Evolutionary conservation across 805 yeast species (phyloP), one percentile per base, ranked within the genome.

Genomic region (Candida andamanensis): DNA sequence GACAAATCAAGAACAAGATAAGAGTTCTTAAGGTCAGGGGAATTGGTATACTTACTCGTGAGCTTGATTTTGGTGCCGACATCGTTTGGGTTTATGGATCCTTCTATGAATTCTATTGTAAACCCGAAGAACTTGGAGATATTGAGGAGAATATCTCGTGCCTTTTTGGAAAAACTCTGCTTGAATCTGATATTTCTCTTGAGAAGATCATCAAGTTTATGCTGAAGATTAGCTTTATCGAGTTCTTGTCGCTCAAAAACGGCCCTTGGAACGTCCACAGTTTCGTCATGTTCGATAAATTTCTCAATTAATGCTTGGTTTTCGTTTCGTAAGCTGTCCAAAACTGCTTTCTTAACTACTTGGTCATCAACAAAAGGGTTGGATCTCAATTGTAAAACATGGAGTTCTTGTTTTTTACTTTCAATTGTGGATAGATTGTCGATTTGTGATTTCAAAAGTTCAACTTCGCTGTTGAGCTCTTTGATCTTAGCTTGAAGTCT

Each of bases 41-140:
- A 49, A 14, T 40, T 40, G 37, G 50, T 45, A 41, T 49, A 63
- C 67, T 57, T 72, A 60, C 47, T 79, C 54, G 45, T 67, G 56
- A 46, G 78, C 59, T 56, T 81, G 63, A 46, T 80, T 63, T 62
- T 74, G 60, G 51, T 72, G 55, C 60, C 76, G 61, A 42, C 68
- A 63, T 50, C 69, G 36, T 58, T 58, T 3, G 69, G 66, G 35
- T 63, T 65, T 15, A 61, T 45, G 2, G 68, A 57, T 37, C 58
- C 58, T 10, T 69, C 66, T 22, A 77, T 54, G 41, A 85, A 79
- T 48, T 84, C 94, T 15, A 86, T 58, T 28, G 73, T 70, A 53
- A 75, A 85, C 0, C 95, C 95, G 31, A 87, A 66, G 17, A 81
- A 66, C 4, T 78, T 65, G 33, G 78, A 74, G 0, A 85, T 76